Percentiles rank a stretch among this genome's conserved stretches.
Evolutionary conservation across 805 yeast genomes (phyloP).

Genomic region (Yarrowia sp.): DNA sequence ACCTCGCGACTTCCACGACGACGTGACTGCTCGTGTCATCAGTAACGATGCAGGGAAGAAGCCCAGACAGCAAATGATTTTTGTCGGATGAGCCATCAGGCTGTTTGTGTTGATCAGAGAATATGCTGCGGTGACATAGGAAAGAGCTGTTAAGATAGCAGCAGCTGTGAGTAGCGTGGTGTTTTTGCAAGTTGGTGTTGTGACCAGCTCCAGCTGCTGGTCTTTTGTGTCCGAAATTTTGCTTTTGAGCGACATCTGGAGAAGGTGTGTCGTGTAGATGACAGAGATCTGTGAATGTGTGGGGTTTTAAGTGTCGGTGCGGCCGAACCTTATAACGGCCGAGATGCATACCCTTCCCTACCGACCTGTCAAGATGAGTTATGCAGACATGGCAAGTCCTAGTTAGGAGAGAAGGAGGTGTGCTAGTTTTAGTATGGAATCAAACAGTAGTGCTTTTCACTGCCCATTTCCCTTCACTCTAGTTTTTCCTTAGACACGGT

Average conservation of each 20-base stretch:
- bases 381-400: no score
- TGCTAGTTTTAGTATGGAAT: no score
- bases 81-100: neutral
- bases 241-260: neutral
- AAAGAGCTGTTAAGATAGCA: neutral
- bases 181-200: neutral
- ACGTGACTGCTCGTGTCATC: neutral
- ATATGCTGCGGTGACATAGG: neutral
- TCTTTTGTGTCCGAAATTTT: neutral
- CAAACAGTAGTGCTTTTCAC: no score
- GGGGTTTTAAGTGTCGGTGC: neutral
- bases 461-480: no score
- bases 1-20: neutral
- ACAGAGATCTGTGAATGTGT: neutral
- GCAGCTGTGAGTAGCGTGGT: neutral
- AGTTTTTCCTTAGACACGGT: no score
- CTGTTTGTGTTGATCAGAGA: neutral
- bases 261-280: neutral
- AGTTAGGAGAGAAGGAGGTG: no score
- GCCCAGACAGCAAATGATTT: neutral
- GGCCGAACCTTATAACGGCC: neutral
- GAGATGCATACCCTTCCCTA: neutral
- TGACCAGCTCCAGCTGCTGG: no score
- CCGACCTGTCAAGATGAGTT: no score
- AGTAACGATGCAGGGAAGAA: neutral